Evolutionary conservation across 495 filamentous ascomycete species (phyloP).

Genomic region (Hyaloscypha bicolor): DNA sequence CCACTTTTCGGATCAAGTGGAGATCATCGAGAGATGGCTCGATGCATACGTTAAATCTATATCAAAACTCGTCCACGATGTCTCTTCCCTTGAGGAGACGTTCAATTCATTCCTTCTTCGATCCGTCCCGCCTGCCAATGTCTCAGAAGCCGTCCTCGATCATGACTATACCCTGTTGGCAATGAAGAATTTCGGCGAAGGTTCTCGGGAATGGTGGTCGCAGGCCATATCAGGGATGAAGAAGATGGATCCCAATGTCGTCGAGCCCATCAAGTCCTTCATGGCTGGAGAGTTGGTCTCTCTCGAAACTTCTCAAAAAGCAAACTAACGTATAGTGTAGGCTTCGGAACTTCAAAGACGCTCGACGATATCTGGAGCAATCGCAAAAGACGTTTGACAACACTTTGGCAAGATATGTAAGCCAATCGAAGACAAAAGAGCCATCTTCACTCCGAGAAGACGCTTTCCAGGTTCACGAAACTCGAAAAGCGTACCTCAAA

Average conservation of each 20-base stretch:
- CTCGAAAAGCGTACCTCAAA: slow-evolving; percentile 86
- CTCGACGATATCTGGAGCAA: slow-evolving; percentile 71
- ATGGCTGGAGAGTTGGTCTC: slow-evolving; percentile 63
- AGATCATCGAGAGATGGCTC: slow-evolving; percentile 90
- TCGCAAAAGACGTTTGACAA: slow-evolving; percentile 82
- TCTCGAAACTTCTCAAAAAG: not conserved
- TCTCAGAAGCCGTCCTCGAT: slow-evolving; percentile 82
- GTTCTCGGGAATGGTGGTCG: slow-evolving; percentile 82
- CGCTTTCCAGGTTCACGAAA: slow-evolving; percentile 94
- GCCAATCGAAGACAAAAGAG: slow-evolving; percentile 91
- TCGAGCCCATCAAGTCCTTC: slow-evolving; percentile 80
- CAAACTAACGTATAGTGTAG: slow-evolving; percentile 24
- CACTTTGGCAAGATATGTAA: slow-evolving; percentile 74
- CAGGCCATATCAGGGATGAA: slow-evolving; percentile 70
- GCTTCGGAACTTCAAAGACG: slow-evolving; percentile 63
- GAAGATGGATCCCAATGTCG: slow-evolving; percentile 71
- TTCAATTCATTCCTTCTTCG: slow-evolving; percentile 75
- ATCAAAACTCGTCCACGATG: slow-evolving; percentile 74
- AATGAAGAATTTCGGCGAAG: slow-evolving; percentile 80
- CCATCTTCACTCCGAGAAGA: slow-evolving; percentile 88
- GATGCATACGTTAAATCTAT: slow-evolving; percentile 81
- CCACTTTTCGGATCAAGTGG: slow-evolving; percentile 92
- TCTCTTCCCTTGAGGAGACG: slow-evolving; percentile 65
- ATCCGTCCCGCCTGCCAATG: slow-evolving; percentile 66
- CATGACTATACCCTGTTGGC: slow-evolving; percentile 93